Base-by-base conservation (phyloP, 106 monocot genomes). In the Ottelia alismoides region DNA sequence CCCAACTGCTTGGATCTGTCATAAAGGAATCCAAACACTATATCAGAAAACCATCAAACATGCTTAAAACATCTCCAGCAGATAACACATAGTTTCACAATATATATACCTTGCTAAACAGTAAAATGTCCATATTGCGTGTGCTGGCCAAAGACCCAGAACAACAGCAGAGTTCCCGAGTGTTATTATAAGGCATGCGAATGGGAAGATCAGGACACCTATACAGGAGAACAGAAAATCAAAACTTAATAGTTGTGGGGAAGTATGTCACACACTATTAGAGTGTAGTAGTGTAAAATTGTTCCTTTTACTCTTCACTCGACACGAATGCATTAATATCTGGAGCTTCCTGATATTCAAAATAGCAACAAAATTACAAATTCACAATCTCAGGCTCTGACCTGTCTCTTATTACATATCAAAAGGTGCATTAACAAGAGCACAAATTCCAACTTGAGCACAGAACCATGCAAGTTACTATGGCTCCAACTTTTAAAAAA, bases 91-190 rank as follows among this genome's bases (percentile, higher is more conserved):
- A 14, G 21, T 28, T 4, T 11, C 16, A 63, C 1, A 17, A 26
- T 47, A 51, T n/a, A n/a, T n/a, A n/a, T 71, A 98, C 96, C 85
- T 90, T 32, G 57, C 58, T 65, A 98, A 60, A 60, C 69, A 85
- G 69, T 82, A 98, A 68, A 52, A 79, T 49, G 89, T 85, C 85
- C 85, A 98, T 28, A 82, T 14, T 49, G 52, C 68, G 61, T 98
- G 96, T 20, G 56, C 90, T 28, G 96, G 96, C 89, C 89, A 98
- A 25, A 98, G 79, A 31, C 89, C 82, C 28, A 98, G 32, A 53
- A 98, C 80, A 47, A 90, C 57, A 14, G 79, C 82, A 31, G 82
- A 82, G 66, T 90, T 85, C 59, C 96, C 96, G 47, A 64, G 51
- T 14, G 65, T 67, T 70, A 98, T 77, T 45, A 85, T 80, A 58